These are phyloP conservation scores for Wickerhamiella shivajii DNA, from an alignment of 805 yeast genomes.

Conservation along the genomic window DNA sequence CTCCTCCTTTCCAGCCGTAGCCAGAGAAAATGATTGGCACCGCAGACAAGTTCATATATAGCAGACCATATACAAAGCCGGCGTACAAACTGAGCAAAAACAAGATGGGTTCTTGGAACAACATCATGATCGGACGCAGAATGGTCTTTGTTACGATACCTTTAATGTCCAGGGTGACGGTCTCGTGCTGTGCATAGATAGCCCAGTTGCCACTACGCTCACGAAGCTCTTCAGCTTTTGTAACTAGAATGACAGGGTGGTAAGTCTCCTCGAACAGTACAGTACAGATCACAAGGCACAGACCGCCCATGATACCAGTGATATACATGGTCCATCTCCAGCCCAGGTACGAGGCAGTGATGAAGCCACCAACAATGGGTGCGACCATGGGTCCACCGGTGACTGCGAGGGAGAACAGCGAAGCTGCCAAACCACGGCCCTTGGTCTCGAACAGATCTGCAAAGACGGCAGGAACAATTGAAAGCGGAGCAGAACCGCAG, in stretches of 20 bases:
- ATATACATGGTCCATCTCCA: constrained; percentile 79
- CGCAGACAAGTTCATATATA: constrained; percentile 28
- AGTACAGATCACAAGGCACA: constrained; percentile 28
- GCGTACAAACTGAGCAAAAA: constrained; percentile 26
- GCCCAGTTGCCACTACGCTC: constrained; percentile 69
- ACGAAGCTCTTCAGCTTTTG: constrained; percentile 50
- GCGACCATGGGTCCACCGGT: constrained; percentile 71
- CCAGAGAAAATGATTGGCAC: constrained; percentile 28
- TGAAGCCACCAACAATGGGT: constrained; percentile 65
- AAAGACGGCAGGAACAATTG: constrained; percentile 74
- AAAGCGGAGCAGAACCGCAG: constrained; percentile 73
- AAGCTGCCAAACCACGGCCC: constrained; percentile 62
- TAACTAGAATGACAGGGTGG: constrained; percentile 47
- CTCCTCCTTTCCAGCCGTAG: constrained; percentile 49
- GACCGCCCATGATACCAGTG: constrained; percentile 44
- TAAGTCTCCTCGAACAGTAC: constrained; percentile 55
- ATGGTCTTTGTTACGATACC: constrained; percentile 28
- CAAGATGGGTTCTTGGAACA: constrained; percentile 27
- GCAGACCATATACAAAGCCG: constrained; percentile 29
- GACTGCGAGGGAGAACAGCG: constrained; percentile 56
- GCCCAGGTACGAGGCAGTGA: constrained; percentile 44
- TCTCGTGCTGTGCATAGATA: constrained; percentile 50
- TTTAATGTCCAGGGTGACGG: constrained; percentile 23
- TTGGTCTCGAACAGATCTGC: constrained; percentile 62
- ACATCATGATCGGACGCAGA: constrained; percentile 22